Evolutionary conservation across 257 asterid species (phyloP), one percentile per base, ranked within the genome.

Genomic region (Scutellaria barbata): DNA sequence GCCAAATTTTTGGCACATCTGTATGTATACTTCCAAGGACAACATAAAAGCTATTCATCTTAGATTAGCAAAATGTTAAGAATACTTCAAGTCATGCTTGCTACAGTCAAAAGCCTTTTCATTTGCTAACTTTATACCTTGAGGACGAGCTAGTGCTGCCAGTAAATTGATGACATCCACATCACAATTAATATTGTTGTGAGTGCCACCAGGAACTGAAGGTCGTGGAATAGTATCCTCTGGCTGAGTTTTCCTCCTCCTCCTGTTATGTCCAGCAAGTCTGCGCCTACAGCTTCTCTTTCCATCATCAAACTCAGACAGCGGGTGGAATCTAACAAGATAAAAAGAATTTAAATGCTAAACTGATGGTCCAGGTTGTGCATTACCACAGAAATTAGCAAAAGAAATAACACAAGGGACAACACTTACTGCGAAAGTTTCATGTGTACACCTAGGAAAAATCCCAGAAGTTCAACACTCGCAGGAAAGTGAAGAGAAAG

Each of bases 241-340:
- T 8, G 92, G 95, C 75, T 89, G 89, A 57, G 96, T 88, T 85
- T 88, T 92, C 74, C 98, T 84, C 82, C 98, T 85, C 88, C 98
- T 76, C 76, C 85, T 79, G 81, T 92, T 92, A 77, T 92, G 98
- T 58, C 96, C 98, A 66, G 98, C 98, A 58, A 92, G 92, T 62
- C 98, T 83, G 9, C 96, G 88, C 79, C 98, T 85, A 75, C 98
- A 92, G 74, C 98, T 92, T 77, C 98, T 85, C 84, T 92, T 92
- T 7, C 98, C 98, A 82, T 88, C 98, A 13, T 92, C 98, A 80
- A 92, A 92, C 76, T 92, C 96, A 35, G 86, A 63, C 57, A 92
- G 98, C n/a, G 86, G 88, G 81, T 92, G 98, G 65, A 91, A 91
- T 90, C 96, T 92, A 84, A 63, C 18, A 75, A 41, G 61, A 64